Conservation (phyloP, 441 rosid genomes). For the Pelargonium australe region DNA sequence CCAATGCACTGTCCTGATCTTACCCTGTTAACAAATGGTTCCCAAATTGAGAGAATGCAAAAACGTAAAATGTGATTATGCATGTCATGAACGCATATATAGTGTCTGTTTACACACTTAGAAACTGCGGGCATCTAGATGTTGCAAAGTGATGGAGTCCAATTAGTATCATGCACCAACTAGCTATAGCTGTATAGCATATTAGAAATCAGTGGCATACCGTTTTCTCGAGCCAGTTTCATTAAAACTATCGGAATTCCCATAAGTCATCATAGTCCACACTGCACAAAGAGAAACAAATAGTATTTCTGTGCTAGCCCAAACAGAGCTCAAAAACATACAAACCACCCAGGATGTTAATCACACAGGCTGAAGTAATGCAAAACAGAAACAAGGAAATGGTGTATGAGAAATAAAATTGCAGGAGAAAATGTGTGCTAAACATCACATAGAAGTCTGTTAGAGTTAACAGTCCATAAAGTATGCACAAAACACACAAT, state of each 20-base stretch:
- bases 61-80: not conserved
- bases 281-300: conserved; percentile 25
- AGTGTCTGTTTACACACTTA: not conserved
- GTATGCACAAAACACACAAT: conserved; percentile 1
- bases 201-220: conserved; percentile 26
- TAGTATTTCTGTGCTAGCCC: not conserved
- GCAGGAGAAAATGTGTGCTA: not conserved
- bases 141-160: not conserved
- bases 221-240: conserved; percentile 75
- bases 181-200: not conserved
- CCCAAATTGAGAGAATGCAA: not conserved
- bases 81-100: not conserved
- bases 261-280: conserved; percentile 55
- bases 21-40: conserved; percentile 41
- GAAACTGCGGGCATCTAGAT: not conserved
- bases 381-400: not conserved
- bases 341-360: not conserved
- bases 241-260: conserved; percentile 61
- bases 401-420: not conserved
- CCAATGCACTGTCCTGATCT: conserved; percentile 66
- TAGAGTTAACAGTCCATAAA: not conserved
- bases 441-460: not conserved
- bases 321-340: not conserved
- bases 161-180: not conserved
- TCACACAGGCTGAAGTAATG: not conserved